Evolutionary conservation across 116 monocot genomes (phyloP).

Genomic region (Zostera marina): DNA sequence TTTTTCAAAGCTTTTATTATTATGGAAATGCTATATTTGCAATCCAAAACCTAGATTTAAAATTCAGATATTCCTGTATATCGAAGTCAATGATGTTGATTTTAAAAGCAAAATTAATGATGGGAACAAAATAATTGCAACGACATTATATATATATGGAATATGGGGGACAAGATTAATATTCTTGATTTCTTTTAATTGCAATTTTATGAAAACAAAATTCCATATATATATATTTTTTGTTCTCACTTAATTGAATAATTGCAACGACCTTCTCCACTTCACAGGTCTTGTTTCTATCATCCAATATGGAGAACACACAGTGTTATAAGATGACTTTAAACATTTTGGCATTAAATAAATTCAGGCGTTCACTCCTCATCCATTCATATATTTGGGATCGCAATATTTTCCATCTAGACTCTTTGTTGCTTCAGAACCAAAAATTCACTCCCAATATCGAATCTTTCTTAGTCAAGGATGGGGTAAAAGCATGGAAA

Average conservation of each 20-base stretch:
- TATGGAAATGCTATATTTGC: slow-evolving; percentile 1
- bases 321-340: slow-evolving; percentile 6
- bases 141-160: too few relatives aligned
- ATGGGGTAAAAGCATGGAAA: neutral
- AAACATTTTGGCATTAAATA: slow-evolving; percentile 65
- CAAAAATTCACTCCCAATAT: slow-evolving; percentile 18
- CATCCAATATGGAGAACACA: slow-evolving; percentile 9
- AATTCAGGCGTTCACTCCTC: slow-evolving; percentile 38
- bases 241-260: neutral
- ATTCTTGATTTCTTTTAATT: too few relatives aligned
- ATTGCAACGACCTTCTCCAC: neutral
- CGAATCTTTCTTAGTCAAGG: neutral
- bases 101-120: neutral
- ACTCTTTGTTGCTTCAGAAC: slow-evolving; percentile 34
- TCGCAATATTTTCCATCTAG: slow-evolving; percentile 35
- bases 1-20: neutral
- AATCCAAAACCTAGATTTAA: neutral
- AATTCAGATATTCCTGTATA: slow-evolving; percentile 10
- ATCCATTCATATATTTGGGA: slow-evolving; percentile 70
- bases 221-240: neutral
- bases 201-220: too few relatives aligned
- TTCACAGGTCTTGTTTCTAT: slow-evolving; percentile 30
- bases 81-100: slow-evolving; percentile 1
- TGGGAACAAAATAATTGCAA: slow-evolving; percentile 6
- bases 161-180: too few relatives aligned